These are phyloP conservation scores for Willaertia magna DNA, from an alignment of 208 protist species.

Conservation along the genomic window DNA sequence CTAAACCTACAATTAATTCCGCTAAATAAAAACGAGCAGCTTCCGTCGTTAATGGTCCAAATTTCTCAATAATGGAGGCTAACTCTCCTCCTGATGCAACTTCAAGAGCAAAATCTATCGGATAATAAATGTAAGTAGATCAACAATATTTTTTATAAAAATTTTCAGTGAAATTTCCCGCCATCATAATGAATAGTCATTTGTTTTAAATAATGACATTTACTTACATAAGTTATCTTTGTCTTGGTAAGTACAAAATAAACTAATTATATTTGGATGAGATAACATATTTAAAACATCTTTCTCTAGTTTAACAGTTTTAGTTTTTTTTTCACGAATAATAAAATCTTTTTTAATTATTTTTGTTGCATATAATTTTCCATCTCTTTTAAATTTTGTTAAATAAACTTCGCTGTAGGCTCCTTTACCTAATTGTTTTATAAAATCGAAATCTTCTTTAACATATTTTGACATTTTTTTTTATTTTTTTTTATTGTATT, in stretches of 20 bases:
- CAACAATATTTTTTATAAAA: no score
- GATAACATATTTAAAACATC: slow-evolving; percentile 5
- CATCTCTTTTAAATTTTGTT: not conserved
- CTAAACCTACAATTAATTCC: slow-evolving; percentile 67
- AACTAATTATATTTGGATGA: slow-evolving; percentile 7
- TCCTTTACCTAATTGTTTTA: not conserved
- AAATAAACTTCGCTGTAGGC: not conserved
- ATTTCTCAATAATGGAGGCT: slow-evolving; percentile 68
- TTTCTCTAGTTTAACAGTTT: slow-evolving; percentile 14
- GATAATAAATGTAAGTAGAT: no score
- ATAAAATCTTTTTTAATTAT: slow-evolving; percentile 7
- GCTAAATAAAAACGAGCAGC: slow-evolving; percentile 64
- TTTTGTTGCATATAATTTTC: slow-evolving; percentile 13
- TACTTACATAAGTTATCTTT: slow-evolving; percentile 11
- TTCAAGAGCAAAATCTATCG: slow-evolving; percentile 42
- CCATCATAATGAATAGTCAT: no score
- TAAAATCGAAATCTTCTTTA: not conserved
- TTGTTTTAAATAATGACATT: not conserved
- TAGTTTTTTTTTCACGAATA: slow-evolving; percentile 1
- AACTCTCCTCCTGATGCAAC: slow-evolving; percentile 49
- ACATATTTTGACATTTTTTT: not conserved
- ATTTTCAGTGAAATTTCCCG: no score
- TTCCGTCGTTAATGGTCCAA: slow-evolving; percentile 55
- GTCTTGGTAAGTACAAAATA: slow-evolving; percentile 16
- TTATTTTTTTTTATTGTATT: not conserved